Base-by-base conservation (phyloP, 2,329 filamentous ascomycete genomes). In the Colletotrichum sp. region DNA sequence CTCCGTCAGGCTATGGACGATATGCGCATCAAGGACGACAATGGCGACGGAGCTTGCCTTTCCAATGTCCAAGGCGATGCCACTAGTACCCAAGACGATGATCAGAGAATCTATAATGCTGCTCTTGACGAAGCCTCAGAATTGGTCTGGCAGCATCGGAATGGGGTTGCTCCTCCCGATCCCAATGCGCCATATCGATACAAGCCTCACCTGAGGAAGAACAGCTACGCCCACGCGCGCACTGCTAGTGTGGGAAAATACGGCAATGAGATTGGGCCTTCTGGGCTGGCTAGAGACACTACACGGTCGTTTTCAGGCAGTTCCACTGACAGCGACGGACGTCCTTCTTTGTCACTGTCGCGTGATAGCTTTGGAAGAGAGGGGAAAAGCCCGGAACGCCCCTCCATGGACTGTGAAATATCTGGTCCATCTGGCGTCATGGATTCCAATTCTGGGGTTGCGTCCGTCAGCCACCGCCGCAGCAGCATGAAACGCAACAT, bases 71-170 rank as follows among this genome's bases (percentile, higher is more conserved):
- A 77, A n/a, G 18, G 52, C 7, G 65, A 36, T 15, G 4, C 55
- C 39, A 15, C 32, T 18, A 34, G 30, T 27, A 8, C 73, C 15
- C 78, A 88, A 32, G 88, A 92, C 3, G 92, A 93, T 25, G 92
- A 93, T 74, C 22, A n/a, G 28, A 83, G 90, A 60, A 83, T 96
- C 65, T 94, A 94, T 82, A 87, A 91, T 15, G 93, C 93, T 55
- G 94, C 94, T 34, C 91, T 95, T 76, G 88, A 95, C 75, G 94
- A 96, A 83, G 94, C 94, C 13, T 93, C 94, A 2, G 94, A 96
- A 82, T 88, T 96, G 61, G 94, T 96, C 58, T 96, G 92, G 90
- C 91, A 93, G 80, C 94, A 96, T 81, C 89, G 93, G 81, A 90
- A 95, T 78, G 90, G 90, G 9, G 58, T 74, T 22, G 81, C 79